Percentiles rank a stretch among this genome's conserved stretches.
Evolutionary conservation across 495 filamentous ascomycete genomes (phyloP).

Genomic region (Penicillium goetzii): DNA sequence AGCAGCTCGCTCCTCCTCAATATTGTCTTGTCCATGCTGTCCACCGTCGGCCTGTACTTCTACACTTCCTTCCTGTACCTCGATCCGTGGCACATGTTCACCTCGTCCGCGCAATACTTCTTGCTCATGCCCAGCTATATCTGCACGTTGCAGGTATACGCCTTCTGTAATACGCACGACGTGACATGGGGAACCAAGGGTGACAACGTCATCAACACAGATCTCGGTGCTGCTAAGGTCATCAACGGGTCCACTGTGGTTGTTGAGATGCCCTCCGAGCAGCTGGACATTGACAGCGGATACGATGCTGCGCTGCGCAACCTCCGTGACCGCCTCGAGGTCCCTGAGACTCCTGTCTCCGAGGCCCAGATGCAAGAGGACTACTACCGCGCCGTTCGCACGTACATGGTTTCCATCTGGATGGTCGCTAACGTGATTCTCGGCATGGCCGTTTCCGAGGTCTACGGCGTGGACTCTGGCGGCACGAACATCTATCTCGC

Average conservation of each 20-base stretch:
- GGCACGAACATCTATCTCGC: constrained; percentile 90
- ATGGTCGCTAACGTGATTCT: constrained; percentile 90
- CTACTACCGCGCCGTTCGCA: constrained; percentile 96
- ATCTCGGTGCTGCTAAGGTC: constrained; percentile 81
- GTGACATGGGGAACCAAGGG: constrained; percentile 99
- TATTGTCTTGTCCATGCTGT: constrained; percentile 84
- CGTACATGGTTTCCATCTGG: constrained; percentile 98
- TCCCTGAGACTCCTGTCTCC: constrained; percentile 59
- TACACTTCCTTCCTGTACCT: constrained; percentile 94
- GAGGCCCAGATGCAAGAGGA: constrained; percentile 93
- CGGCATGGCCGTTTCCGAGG: constrained; percentile 91
- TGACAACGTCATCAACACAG: constrained; percentile 90
- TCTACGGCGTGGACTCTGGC: constrained; percentile 65
- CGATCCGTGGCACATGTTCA: constrained; percentile 99
- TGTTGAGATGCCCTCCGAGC: constrained; percentile 95
- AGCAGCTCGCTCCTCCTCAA: constrained; percentile 93
- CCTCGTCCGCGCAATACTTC: constrained; percentile 90
- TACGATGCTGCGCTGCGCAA: constrained; percentile 98
- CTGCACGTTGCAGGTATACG: constrained; percentile 97
- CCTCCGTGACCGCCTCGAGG: constrained; percentile 88
- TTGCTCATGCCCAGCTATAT: constrained; percentile 90
- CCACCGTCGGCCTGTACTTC: constrained; percentile 94
- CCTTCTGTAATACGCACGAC: constrained; percentile 99
- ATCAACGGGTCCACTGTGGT: constrained; percentile 69
- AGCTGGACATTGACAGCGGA: constrained; percentile 96